Evolutionary conservation across 768 basidiomycete species (phyloP), one percentile per base, ranked within the genome.

Genomic region (Paxillus involutus): DNA sequence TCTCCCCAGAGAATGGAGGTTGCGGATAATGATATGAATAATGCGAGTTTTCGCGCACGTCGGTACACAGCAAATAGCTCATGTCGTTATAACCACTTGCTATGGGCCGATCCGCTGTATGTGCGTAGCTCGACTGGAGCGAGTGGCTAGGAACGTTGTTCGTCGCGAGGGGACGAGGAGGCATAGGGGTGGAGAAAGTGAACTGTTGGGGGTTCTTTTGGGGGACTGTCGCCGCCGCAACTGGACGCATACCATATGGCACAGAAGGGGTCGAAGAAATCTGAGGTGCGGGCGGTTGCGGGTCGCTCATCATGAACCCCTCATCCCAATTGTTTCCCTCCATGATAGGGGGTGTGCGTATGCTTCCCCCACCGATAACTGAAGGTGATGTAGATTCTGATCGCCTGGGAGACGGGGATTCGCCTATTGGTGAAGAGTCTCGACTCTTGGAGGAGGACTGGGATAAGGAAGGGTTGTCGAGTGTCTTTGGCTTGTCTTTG

Each of bases 401-500:
- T 56, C 69, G 65, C 57, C 67, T 64, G 60, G 72, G 72, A 55
- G 80, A 75, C 47, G 78, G 76, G 4, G 82, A 75, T 17, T 81
- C 72, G 30, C 75, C 75, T 17, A 78, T 74, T n/a, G 88, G 88
- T 4, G 88, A 88, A 36, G 87, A 88, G 59, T 84, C 83, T 17
- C 78, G 77, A 52, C 85, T 77, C 33, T 84, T 73, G n/a, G 78
- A 81, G 4, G 75, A 69, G 30, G 77, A 72, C 48, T 74, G 73
- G 0, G 71, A 64, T 19, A 51, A 53, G 50, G 63, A 53, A 21
- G 57, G 49, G 32, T 59, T 62, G 47, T 83, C 80, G n/a, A 73
- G 72, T 7, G 68, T 48, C 61, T 78, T 89, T 47, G 87, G 85
- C 64, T 84, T 91, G 68, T 93, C 91, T 70, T 91, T 91, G 33